Conservation (phyloP, 768 basidiomycete genomes). For the Leccinum rimulosum region DNA sequence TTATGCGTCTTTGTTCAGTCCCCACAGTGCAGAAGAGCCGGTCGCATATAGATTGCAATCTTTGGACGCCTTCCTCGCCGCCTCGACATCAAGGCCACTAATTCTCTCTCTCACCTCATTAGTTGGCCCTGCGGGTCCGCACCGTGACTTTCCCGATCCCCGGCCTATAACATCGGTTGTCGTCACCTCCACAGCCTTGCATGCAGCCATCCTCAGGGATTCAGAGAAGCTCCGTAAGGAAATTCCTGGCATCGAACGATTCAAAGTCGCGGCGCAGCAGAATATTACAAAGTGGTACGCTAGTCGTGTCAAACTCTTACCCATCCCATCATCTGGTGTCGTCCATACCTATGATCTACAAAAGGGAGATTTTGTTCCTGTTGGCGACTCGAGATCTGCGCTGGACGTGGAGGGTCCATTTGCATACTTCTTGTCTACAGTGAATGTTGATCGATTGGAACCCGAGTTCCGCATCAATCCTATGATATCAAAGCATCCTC, state of each 20-base stretch:
- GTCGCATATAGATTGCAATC: conserved; percentile 52
- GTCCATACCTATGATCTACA: conserved; percentile 64
- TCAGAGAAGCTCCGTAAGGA: conserved; percentile 71
- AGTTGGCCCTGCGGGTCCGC: conserved; percentile 29
- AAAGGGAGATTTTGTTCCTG: conserved; percentile 45
- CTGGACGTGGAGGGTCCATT: conserved; percentile 72
- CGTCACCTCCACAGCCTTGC: conserved; percentile 82
- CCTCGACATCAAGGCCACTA: conserved; percentile 40
- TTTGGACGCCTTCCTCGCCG: conserved; percentile 48
- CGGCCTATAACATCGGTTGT: conserved; percentile 59
- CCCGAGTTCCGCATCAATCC: conserved; percentile 78
- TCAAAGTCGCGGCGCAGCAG: conserved; percentile 78
- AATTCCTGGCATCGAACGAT: conserved; percentile 79
- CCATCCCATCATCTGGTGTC: conserved; percentile 36
- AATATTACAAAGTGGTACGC: conserved; percentile 75
- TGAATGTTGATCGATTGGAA: conserved; percentile 86
- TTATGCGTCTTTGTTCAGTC: conserved; percentile 73
- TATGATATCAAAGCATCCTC: conserved; percentile 45
- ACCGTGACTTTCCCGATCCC: conserved; percentile 11
- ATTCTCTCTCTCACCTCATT: conserved; percentile 54
- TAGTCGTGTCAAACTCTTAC: conserved; percentile 55
- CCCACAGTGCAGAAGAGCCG: conserved; percentile 27
- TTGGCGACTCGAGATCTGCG: conserved; percentile 36
- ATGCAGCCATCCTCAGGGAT: conserved; percentile 80
- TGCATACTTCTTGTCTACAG: conserved; percentile 78